Conservation (phyloP, 176 grass and related monocot species). For the Musa beccarii region DNA sequence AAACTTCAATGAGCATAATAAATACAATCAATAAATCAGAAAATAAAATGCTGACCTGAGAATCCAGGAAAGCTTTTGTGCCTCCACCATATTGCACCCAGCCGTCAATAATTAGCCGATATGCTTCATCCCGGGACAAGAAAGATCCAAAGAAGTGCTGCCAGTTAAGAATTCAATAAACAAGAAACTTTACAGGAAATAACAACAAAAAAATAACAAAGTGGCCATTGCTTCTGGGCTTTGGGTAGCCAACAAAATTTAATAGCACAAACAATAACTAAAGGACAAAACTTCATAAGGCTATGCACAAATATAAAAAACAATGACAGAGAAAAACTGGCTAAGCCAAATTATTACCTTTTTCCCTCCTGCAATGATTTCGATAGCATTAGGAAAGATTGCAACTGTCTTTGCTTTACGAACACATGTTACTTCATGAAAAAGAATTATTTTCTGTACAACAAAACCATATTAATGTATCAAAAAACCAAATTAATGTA, state of each 20-base stretch:
- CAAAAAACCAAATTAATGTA: neutral
- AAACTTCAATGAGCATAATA: neutral
- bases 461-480: neutral
- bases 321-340: neutral
- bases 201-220: neutral
- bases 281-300: conserved; percentile 5
- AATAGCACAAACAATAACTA: neutral
- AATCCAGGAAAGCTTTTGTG: conserved; percentile 55
- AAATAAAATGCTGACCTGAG: conserved; percentile 46
- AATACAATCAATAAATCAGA: neutral
- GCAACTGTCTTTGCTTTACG: conserved; percentile 97
- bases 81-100: conserved; percentile 63
- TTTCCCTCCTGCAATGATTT: conserved; percentile 76
- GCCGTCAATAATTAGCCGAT: conserved; percentile 58
- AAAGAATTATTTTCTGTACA: conserved; percentile 80
- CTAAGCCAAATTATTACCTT: conserved; percentile 44
- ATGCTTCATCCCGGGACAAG: conserved; percentile 79
- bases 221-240: neutral
- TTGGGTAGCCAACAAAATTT: neutral
- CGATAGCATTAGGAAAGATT: conserved; percentile 95
- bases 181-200: neutral
- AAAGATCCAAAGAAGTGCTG: conserved; percentile 99
- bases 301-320: conserved; percentile 2
- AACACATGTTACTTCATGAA: conserved; percentile 67
- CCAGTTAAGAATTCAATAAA: neutral